Conservation (phyloP, 306 rosid species). For the Quercus variabilis region DNA sequence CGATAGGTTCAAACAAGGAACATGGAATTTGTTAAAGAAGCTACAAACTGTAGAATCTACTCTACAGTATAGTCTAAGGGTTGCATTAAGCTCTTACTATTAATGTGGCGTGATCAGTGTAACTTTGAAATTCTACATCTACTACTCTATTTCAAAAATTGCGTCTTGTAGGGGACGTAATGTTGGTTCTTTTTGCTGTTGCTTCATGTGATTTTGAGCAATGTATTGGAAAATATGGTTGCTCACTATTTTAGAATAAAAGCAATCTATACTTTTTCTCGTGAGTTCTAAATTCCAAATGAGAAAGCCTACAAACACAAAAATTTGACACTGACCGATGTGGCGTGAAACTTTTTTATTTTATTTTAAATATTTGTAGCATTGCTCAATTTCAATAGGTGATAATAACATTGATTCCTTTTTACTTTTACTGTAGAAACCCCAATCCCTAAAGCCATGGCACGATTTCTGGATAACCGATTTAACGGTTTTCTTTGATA, state of each 20-base stretch:
- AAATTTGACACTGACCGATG: too few species aligned
- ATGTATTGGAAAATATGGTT: too few species aligned
- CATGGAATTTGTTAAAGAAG: background rate
- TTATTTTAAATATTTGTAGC: too few species aligned
- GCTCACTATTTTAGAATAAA: background rate
- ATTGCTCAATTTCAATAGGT: too few species aligned
- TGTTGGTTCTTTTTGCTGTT: background rate
- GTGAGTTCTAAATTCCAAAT: too few species aligned
- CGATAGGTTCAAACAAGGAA: background rate
- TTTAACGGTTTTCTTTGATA: conserved; percentile 13
- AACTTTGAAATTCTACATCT: background rate
- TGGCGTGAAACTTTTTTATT: too few species aligned
- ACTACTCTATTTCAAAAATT: background rate
- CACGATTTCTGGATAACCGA: conserved; percentile 9
- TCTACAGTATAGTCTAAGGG: background rate
- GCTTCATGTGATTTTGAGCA: background rate
- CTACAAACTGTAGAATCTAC: background rate
- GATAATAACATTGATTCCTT: too few species aligned
- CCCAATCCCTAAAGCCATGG: conserved; percentile 16
- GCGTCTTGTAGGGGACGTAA: background rate
- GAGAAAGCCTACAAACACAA: too few species aligned
- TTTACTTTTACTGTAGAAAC: background rate
- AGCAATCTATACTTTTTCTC: background rate
- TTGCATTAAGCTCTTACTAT: background rate
- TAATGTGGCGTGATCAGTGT: conserved; percentile 23